Evolutionary conservation across 1,139 yeast species (phyloP).

Genomic region (Scheffersomyces quercinus): DNA sequence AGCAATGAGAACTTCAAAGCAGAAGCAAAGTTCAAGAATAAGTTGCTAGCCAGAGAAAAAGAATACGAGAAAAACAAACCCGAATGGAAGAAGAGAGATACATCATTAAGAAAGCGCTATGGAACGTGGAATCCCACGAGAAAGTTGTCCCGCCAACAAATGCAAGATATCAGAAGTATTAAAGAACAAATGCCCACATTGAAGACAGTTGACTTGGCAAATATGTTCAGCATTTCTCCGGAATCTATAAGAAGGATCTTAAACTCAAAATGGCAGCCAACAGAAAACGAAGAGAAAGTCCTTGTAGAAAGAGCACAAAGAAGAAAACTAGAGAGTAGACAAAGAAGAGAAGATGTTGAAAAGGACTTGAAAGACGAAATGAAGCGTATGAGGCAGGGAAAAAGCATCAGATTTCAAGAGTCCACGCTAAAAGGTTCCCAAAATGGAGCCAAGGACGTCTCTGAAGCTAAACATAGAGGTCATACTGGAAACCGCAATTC

Average conservation of each 20-base stretch:
- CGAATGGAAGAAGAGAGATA: constrained; percentile 69
- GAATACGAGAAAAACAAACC: constrained; percentile 18
- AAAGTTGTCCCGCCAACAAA: constrained; percentile 67
- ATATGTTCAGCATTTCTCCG: constrained; percentile 70
- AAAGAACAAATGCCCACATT: constrained; percentile 60
- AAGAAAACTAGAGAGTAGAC: constrained; percentile 17
- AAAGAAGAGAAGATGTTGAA: constrained; percentile 4
- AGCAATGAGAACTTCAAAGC: constrained; percentile 1
- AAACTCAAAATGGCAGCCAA: constrained; percentile 76
- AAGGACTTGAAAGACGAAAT: constrained; percentile 1
- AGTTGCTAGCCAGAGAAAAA: constrained; percentile 12
- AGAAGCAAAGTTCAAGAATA: constrained; percentile 16
- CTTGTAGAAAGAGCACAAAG: constrained; percentile 50
- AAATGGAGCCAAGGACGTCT: too few species aligned
- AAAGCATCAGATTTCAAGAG: too few species aligned
- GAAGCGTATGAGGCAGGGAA: neutral
- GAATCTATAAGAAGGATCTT: constrained; percentile 82
- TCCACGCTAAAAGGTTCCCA: too few species aligned
- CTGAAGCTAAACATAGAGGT: too few species aligned
- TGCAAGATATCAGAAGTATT: constrained; percentile 62
- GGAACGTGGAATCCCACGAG: constrained; percentile 71
- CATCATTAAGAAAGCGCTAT: constrained; percentile 60
- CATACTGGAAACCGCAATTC: too few species aligned
- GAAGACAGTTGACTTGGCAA: constrained; percentile 60
- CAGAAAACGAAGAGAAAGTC: constrained; percentile 47